Evolutionary conservation across 257 asterid genomes (phyloP).

Genomic region (Gentiana macrophylla): DNA sequence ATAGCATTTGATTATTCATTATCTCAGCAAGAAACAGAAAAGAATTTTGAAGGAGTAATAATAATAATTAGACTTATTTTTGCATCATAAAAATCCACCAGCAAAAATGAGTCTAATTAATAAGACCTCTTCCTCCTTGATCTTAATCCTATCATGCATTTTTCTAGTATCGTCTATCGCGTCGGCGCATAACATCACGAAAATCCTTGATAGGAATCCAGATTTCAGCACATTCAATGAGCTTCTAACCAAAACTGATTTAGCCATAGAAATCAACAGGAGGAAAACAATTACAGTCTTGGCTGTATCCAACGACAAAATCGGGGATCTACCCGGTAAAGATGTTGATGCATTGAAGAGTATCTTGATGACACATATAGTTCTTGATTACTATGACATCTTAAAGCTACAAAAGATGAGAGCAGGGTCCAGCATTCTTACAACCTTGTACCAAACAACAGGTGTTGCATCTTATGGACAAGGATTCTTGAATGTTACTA

Average conservation of each 20-base stretch:
- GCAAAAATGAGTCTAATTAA: constrained; percentile 42
- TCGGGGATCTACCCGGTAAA: constrained; percentile 26
- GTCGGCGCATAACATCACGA: constrained; percentile 49
- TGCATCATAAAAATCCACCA: constrained; percentile 9
- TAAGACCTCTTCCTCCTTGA: neutral
- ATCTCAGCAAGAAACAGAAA: neutral
- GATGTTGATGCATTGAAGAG: constrained; percentile 26
- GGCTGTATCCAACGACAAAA: constrained; percentile 36
- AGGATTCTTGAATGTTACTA: constrained; percentile 46
- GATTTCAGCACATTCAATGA: constrained; percentile 40
- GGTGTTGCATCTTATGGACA: constrained; percentile 26
- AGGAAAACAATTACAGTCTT: constrained; percentile 53
- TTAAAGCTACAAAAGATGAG: constrained; percentile 39
- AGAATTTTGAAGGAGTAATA: neutral
- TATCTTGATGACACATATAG: constrained; percentile 45
- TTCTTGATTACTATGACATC: constrained; percentile 61
- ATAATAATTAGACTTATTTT: constrained; percentile 5
- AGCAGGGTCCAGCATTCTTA: constrained; percentile 21
- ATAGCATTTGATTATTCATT: neutral
- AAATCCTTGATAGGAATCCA: constrained; percentile 32
- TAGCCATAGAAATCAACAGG: constrained; percentile 31
- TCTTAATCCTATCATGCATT: constrained; percentile 17
- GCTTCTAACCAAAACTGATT: constrained; percentile 26
- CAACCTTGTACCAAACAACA: constrained; percentile 46
- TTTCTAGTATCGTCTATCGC: constrained; percentile 24